Evolutionary conservation across 495 filamentous ascomycete genomes (phyloP).

Genomic region (Penicillium arizonense): DNA sequence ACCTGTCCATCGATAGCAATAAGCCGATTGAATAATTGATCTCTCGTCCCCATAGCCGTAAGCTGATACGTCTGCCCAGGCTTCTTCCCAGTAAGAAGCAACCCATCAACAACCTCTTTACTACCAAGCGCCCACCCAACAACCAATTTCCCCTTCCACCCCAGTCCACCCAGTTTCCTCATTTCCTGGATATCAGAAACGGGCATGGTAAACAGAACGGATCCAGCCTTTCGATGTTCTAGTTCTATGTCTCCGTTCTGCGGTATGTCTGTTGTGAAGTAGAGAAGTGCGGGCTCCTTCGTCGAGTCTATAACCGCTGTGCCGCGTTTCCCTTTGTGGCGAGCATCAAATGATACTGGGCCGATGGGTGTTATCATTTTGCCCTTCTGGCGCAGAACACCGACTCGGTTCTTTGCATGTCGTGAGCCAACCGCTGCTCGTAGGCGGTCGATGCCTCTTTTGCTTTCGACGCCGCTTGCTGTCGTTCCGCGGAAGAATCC

Average conservation of each 20-base stretch:
- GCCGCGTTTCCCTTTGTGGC: constrained; percentile 71
- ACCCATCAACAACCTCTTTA: constrained; percentile 73
- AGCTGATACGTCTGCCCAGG: constrained; percentile 53
- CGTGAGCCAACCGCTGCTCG: constrained; percentile 61
- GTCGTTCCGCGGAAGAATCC: constrained; percentile 67
- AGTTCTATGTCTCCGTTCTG: constrained; percentile 25
- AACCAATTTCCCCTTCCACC: constrained; percentile 87
- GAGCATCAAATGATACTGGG: constrained; percentile 70
- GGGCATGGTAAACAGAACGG: constrained; percentile 44
- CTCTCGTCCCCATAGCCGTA: constrained; percentile 70
- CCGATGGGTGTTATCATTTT: constrained; percentile 47
- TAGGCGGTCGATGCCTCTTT: constrained; percentile 64
- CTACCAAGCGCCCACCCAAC: constrained; percentile 75
- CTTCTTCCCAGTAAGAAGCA: constrained; percentile 62
- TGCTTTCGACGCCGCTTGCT: constrained; percentile 63
- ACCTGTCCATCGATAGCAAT: constrained; percentile 81
- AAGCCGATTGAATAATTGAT: constrained; percentile 84
- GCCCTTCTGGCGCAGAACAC: constrained; percentile 54
- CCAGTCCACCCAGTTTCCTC: constrained; percentile 79
- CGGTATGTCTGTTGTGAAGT: constrained; percentile 46
- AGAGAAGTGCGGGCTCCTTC: constrained; percentile 34
- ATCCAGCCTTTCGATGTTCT: constrained; percentile 36
- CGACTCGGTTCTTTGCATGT: constrained; percentile 67
- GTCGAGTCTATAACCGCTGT: constrained; percentile 64
- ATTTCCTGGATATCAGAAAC: constrained; percentile 64